These are phyloP conservation scores for Xylaria hypoxylon DNA, from an alignment of 2,329 filamentous ascomycete species.

Conservation along the genomic window DNA sequence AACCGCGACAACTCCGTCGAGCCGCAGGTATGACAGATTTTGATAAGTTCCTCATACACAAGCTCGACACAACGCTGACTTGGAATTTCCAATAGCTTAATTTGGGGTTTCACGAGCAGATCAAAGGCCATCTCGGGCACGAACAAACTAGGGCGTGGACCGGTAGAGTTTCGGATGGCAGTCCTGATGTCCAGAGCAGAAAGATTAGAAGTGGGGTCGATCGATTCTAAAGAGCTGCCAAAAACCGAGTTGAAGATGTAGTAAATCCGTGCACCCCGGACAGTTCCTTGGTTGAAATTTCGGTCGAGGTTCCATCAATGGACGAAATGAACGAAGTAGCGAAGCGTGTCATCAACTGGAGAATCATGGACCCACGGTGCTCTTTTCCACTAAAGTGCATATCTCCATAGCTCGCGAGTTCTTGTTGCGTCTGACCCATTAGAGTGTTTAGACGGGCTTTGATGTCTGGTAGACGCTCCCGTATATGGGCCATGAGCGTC, in stretches of 20 bases:
- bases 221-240: slow-evolving; percentile 93
- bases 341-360: slow-evolving; percentile 98
- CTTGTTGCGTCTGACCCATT: slow-evolving; percentile 99
- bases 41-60: slow-evolving; percentile 98
- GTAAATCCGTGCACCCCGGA: slow-evolving; percentile 96
- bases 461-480: slow-evolving; percentile 95
- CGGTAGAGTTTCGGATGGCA: slow-evolving; percentile 97
- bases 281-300: slow-evolving; percentile 98
- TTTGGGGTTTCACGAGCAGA: slow-evolving; percentile 96
- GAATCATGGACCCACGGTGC: slow-evolving; percentile 91
- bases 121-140: slow-evolving; percentile 98
- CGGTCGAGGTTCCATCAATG: slow-evolving; percentile 97
- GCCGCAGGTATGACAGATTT: slow-evolving; percentile 98
- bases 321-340: slow-evolving; percentile 98
- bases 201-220: slow-evolving; percentile 95
- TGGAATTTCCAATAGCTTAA: slow-evolving; percentile 94
- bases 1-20: slow-evolving; percentile 93
- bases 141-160: slow-evolving; percentile 93
- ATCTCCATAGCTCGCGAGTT: slow-evolving; percentile 96
- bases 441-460: slow-evolving; percentile 97
- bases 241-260: slow-evolving; percentile 99
- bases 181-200: slow-evolving; percentile 95
- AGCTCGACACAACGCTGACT: slow-evolving; percentile 97
- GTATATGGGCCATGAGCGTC: slow-evolving; percentile 95
- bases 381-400: slow-evolving; percentile 98